phyloP scores from a whole-genome alignment of 768 basidiomycete species.

The Xerocomus spinulosus region DNA sequence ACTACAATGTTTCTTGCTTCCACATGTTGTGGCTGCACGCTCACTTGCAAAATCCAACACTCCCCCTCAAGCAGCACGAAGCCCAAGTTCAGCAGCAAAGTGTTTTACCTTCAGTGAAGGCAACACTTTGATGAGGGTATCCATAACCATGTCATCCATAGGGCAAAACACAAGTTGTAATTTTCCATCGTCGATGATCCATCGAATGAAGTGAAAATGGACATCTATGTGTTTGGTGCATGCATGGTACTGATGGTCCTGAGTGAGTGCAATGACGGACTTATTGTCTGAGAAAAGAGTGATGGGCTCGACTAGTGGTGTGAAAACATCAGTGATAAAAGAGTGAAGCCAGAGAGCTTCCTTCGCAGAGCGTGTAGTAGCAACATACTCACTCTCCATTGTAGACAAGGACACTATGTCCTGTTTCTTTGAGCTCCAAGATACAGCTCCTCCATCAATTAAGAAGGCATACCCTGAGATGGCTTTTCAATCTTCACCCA shows the following conservation, averaged over 20 bases:
- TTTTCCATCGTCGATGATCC: background rate
- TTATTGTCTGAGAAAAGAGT: background rate
- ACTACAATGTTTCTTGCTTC: too few species aligned
- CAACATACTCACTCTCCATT: background rate
- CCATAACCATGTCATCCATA: too few species aligned
- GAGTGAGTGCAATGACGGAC: background rate
- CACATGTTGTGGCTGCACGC: too few species aligned
- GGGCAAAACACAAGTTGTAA: too few species aligned
- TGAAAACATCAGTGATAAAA: background rate
- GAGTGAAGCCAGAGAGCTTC: too few species aligned
- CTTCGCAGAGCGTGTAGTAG: background rate
- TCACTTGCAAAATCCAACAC: too few species aligned
- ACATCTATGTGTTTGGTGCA: background rate
- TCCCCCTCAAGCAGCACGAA: too few species aligned
- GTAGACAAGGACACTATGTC: background rate
- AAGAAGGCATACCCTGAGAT: background rate
- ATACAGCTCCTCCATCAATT: background rate
- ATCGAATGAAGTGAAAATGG: background rate
- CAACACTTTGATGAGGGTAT: too few species aligned
- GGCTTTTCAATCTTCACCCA: background rate
- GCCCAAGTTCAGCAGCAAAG: too few species aligned
- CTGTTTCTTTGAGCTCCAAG: background rate
- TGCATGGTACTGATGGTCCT: background rate
- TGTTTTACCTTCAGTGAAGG: too few species aligned
- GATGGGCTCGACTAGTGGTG: background rate